Evolutionary conservation across 2,329 filamentous ascomycete species (phyloP).

Genomic region (Aspergillus sojae): DNA sequence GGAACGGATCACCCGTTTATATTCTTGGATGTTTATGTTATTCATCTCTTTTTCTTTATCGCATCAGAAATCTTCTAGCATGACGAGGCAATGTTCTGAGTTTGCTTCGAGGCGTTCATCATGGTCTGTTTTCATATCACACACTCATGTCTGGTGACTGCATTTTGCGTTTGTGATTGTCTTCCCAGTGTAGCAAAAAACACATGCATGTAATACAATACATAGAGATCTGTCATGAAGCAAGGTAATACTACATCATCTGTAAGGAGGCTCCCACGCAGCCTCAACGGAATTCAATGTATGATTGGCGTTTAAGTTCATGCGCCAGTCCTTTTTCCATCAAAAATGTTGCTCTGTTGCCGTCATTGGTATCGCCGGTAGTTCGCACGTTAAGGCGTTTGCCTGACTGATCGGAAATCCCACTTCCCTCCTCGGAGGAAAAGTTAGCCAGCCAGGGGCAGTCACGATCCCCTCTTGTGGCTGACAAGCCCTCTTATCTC

Average conservation of each 20-base stretch:
- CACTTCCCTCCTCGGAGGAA: not conserved
- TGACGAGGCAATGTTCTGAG: constrained; percentile 15
- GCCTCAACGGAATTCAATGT: constrained; percentile 1
- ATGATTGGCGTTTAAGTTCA: not conserved
- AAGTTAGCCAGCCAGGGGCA: not conserved
- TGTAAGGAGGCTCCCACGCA: constrained; percentile 17
- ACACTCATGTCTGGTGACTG: constrained; percentile 10
- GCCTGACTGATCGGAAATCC: not conserved
- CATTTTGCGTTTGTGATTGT: constrained; percentile 13
- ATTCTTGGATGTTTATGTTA: constrained; percentile 5
- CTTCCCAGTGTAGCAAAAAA: constrained; percentile 1
- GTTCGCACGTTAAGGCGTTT: not conserved
- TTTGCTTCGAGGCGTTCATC: constrained; percentile 17
- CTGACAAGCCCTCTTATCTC: constrained; percentile 8
- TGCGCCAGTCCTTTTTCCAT: not conserved
- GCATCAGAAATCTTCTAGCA: constrained; percentile 14
- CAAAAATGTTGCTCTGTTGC: not conserved
- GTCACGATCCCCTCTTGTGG: constrained; percentile 15
- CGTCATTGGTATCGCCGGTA: not conserved
- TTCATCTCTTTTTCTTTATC: not conserved
- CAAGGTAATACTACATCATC: constrained; percentile 14
- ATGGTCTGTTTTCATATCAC: constrained; percentile 11
- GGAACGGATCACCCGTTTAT: constrained; percentile 14
- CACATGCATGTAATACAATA: constrained; percentile 20
- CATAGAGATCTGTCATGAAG: constrained; percentile 15